Evolutionary conservation across 2,329 filamentous ascomycete genomes (phyloP).

Genomic region (Hypoxylon sp.): DNA sequence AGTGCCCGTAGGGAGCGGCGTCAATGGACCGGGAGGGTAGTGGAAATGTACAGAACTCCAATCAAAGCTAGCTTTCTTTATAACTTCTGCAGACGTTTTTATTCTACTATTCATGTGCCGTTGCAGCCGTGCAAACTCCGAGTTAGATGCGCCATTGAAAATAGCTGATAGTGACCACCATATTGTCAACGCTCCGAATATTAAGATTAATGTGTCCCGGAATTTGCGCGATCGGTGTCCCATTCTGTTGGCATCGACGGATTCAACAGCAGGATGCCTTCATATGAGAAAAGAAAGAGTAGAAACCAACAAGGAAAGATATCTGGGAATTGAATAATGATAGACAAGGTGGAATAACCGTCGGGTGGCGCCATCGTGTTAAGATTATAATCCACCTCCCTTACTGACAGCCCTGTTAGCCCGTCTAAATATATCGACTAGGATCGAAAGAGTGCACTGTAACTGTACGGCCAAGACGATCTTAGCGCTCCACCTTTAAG

Average conservation of each 20-base stretch:
- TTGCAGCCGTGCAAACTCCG: slow-evolving; percentile 46
- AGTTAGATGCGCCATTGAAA: slow-evolving; percentile 15
- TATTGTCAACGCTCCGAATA: slow-evolving; percentile 11
- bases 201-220: slow-evolving; percentile 2
- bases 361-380: not conserved
- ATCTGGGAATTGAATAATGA: not conserved
- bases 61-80: slow-evolving; percentile 53
- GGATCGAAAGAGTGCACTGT: not conserved
- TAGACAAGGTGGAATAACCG: not conserved
- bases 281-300: not conserved
- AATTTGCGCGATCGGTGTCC: slow-evolving; percentile 1
- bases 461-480: not conserved
- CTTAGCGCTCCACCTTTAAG: not conserved
- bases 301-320: not conserved
- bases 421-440: slow-evolving; percentile 5
- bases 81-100: slow-evolving; percentile 9
- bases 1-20: slow-evolving; percentile 6
- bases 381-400: not conserved
- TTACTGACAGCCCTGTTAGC: not conserved
- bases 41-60: slow-evolving; percentile 52
- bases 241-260: not conserved
- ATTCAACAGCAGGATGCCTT: not conserved
- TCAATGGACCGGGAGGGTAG: slow-evolving; percentile 44
- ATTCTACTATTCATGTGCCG: slow-evolving; percentile 51
- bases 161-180: slow-evolving; percentile 25